A percentile compares a stretch with the other conserved stretches of the same genome.
Conservation (phyloP, 208 protist genomes). For the Trypanosoma rangeli region DNA sequence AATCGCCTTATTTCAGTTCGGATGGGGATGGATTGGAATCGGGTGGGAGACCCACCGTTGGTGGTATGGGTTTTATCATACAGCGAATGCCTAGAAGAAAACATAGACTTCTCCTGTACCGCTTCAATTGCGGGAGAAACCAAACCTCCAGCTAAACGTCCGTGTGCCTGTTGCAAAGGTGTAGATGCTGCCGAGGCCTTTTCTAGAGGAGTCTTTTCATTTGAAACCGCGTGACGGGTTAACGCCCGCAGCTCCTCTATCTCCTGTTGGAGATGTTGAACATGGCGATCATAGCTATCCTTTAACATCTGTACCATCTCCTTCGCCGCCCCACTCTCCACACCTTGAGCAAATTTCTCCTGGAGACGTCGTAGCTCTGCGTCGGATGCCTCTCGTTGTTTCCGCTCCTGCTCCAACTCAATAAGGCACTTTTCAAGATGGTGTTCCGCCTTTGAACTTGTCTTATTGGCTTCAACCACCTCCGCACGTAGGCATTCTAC, state of each 20-base stretch:
- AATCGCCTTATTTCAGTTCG: conserved; percentile 26
- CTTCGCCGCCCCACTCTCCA: conserved; percentile 6
- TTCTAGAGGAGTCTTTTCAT: conserved; percentile 5
- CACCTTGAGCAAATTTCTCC: not conserved
- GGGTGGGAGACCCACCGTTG: not conserved
- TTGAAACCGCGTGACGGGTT: not conserved
- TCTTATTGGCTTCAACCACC: conserved; percentile 25
- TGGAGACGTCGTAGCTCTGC: conserved; percentile 16
- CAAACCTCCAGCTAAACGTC: conserved; percentile 1
- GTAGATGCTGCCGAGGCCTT: conserved; percentile 9
- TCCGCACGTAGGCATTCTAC: conserved; percentile 25
- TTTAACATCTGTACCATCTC: conserved; percentile 27
- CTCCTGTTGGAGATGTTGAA: conserved; percentile 24
- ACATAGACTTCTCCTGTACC: not conserved
- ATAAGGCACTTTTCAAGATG: conserved; percentile 32
- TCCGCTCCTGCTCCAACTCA: conserved; percentile 40
- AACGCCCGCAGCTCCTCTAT: conserved; percentile 18
- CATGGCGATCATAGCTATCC: conserved; percentile 24
- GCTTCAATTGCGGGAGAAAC: conserved; percentile 14
- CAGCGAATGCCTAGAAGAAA: conserved; percentile 6
- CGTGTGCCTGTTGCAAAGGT: not conserved
- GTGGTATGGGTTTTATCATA: not conserved
- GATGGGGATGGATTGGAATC: not conserved
- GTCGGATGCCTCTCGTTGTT: conserved; percentile 28
- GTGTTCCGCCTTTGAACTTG: conserved; percentile 26